These are phyloP conservation scores for Acanthamoeba triangularis DNA, from an alignment of 208 protist genomes.

Conservation along the genomic window DNA sequence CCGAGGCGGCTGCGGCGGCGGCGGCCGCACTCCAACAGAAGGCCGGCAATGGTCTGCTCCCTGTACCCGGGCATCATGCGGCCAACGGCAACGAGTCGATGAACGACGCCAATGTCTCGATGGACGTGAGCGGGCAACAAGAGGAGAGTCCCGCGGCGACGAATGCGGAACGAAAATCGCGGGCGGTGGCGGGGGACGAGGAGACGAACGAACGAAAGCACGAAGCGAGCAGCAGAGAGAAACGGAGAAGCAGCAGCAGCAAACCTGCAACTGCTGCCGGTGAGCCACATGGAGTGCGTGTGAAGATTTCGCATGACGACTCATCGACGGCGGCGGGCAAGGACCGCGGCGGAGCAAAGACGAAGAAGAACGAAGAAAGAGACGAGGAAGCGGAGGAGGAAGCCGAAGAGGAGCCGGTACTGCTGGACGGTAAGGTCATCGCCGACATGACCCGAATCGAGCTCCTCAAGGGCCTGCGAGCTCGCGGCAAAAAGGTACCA, in stretches of 20 bases:
- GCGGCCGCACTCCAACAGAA: not conserved
- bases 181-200: not conserved
- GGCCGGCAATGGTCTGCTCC: not conserved
- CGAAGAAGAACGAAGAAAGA: not conserved
- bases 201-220: not conserved
- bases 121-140: not conserved
- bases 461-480: constrained; percentile 22
- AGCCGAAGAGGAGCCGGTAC: not conserved
- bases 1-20: not conserved
- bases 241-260: not conserved
- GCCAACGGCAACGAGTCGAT: not conserved
- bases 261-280: not conserved
- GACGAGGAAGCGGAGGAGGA: not conserved
- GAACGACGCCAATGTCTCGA: not conserved
- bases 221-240: not conserved
- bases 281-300: not conserved
- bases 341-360: not conserved
- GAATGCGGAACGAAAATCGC: not conserved
- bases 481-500: constrained; percentile 15
- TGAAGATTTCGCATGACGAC: constrained; percentile 60
- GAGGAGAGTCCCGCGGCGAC: not conserved
- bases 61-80: not conserved
- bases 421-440: constrained; percentile 22
- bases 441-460: constrained; percentile 49
- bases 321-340: not conserved